Base-by-base conservation (phyloP, 169 alveolate species). In the Cyclospora cayetanensis region DNA sequence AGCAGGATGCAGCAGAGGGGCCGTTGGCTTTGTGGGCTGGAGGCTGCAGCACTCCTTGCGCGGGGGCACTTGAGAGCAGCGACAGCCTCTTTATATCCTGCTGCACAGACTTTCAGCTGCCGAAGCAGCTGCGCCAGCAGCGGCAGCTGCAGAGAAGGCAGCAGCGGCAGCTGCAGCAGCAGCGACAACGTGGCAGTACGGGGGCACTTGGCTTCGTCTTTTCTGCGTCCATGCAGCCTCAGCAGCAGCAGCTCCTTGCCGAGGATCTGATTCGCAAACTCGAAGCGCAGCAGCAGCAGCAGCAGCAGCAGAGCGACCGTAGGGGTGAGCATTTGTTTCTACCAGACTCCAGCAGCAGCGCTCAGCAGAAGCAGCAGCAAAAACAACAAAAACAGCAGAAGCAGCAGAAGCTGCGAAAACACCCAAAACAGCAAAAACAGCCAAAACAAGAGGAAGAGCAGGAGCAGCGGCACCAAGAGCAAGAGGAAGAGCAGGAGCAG, bases 151-250 rank as follows among this genome's bases (percentile, higher is more conserved):
- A 60, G 72, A 25, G 31, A 25, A 20, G 7, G 72, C 72, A 60
- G 72, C 72, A 60, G 35, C 72, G 25, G 72, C 72, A 60, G 34
- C 72, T 9, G 20, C 31, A 60, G 72, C 72, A 60, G 72, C 72
- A 1, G 2, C 39, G 22, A 2, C 63, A 50, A 50, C 12, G 22
- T 50, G 63, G 0, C 12, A 50, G 0, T 50, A 50, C 63, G 22
- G 63, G 55, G 15, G 55, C 7, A 46, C 22, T 50, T 1, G 63
- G 1, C 63, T 50, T 18, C 63, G 63, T 2, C 63, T 18, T n/a
- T 18, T n/a, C 63, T 50, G 27, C 22, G 63, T 2, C 12, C 27
- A 18, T 18, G 63, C 63, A 50, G 1, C 2, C 27, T n/a, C 63
- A 50, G 22, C 63, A 50, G 27, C 63, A 50, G 63, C 63, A 50